A percentile compares a stretch with the other conserved stretches of the same genome.
Conservation (phyloP, 1,284 basidiomycete species). For the Fomitiporia mediterranea region DNA sequence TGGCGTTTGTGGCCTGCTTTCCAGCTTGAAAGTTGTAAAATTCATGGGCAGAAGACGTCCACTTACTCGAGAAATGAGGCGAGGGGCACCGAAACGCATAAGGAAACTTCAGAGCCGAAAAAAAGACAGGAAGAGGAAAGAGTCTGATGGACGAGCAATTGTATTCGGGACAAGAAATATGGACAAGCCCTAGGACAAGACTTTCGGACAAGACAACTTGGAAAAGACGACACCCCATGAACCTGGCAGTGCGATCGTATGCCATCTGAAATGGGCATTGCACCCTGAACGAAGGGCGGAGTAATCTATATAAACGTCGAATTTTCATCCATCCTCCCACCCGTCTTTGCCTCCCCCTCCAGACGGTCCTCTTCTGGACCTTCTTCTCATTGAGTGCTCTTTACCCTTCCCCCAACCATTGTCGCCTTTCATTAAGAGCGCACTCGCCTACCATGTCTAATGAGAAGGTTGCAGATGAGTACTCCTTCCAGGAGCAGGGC, state of each 20-base stretch:
- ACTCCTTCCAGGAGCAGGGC: not conserved
- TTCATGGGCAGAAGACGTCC: not conserved
- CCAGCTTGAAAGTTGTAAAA: not conserved
- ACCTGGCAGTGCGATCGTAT: not conserved
- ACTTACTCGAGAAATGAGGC: no score
- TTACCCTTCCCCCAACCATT: no score
- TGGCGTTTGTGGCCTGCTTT: not conserved
- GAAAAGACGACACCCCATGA: conserved; percentile 3
- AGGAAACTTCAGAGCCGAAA: no score
- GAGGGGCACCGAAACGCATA: no score
- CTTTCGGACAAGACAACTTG: no score
- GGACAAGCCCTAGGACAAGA: no score
- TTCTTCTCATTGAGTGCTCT: no score
- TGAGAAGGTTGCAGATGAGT: not conserved
- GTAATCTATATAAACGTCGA: not conserved
- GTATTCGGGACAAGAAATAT: no score
- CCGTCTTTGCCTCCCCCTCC: not conserved
- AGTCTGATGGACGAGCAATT: no score
- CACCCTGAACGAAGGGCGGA: not conserved
- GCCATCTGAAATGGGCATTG: not conserved
- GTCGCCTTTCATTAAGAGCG: no score
- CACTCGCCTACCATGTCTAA: not conserved
- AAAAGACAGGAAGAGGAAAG: no score
- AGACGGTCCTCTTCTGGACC: not conserved
- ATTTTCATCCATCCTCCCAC: not conserved